Percentiles rank a stretch among this genome's conserved stretches.
phyloP scores from a whole-genome alignment of 768 basidiomycete species.

The Lactarius tabidus region DNA sequence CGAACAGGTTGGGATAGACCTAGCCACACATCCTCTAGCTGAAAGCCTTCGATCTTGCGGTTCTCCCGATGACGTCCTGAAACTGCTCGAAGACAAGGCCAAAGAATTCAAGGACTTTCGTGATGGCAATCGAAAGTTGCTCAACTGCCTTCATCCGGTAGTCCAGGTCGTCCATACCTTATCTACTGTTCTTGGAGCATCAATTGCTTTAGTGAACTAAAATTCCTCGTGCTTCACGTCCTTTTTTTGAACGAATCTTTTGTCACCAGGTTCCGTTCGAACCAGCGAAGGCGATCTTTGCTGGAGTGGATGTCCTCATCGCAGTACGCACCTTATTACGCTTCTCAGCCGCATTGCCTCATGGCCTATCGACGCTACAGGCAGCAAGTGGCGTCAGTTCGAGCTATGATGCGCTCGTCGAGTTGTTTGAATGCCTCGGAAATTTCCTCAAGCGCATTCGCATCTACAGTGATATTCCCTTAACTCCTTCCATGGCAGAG shows the following conservation, averaged over 20 bases:
- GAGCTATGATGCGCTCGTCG: slow-evolving; percentile 1
- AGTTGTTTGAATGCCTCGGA: slow-evolving; percentile 2
- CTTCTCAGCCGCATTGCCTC: neutral
- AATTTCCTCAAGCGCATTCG: slow-evolving; percentile 2
- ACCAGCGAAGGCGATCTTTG: slow-evolving; percentile 3
- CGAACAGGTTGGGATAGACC: neutral
- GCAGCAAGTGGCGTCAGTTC: neutral
- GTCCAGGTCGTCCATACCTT: neutral
- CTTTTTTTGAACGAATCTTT: too few relatives aligned
- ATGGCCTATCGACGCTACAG: neutral
- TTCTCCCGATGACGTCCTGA: neutral
- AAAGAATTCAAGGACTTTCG: neutral
- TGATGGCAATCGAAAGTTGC: neutral
- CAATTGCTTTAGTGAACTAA: neutral
- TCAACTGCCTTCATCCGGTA: neutral
- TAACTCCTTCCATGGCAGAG: neutral
- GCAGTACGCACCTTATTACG: neutral
- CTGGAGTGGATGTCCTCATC: slow-evolving; percentile 1
- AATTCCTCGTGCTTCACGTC: too few relatives aligned
- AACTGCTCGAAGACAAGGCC: neutral
- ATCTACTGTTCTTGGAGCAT: neutral
- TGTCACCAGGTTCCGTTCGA: neutral
- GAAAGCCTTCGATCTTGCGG: neutral
- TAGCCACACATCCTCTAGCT: neutral
- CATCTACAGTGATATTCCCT: neutral